phyloP scores from a whole-genome alignment of 495 filamentous ascomycete species.

The Aspergillus kassunensis region DNA sequence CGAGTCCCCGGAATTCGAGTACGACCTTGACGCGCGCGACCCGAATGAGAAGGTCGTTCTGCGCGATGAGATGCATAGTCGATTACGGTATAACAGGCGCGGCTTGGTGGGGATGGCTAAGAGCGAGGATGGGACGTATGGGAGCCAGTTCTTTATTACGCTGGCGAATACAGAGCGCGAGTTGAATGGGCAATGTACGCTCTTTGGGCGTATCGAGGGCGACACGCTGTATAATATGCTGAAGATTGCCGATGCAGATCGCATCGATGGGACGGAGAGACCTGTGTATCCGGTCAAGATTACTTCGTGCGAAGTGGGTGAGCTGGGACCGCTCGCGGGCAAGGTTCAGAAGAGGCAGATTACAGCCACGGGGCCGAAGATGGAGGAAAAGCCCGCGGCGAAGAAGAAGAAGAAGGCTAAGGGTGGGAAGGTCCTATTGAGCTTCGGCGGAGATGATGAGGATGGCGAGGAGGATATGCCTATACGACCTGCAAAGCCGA shows the following conservation, averaged over 20 bases:
- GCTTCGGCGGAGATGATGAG: conserved; percentile 80
- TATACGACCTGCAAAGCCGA: conserved; percentile 71
- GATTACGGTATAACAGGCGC: conserved; percentile 87
- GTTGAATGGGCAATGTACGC: conserved; percentile 82
- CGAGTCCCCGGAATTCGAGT: conserved; percentile 74
- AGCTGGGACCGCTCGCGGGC: conserved; percentile 81
- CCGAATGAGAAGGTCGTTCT: conserved; percentile 61
- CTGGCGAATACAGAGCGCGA: conserved; percentile 75
- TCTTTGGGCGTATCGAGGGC: conserved; percentile 89
- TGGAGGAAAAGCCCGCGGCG: conserved; percentile 33
- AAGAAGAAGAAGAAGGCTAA: conserved; percentile 69
- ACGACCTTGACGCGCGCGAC: conserved; percentile 57
- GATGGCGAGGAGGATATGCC: conserved; percentile 48
- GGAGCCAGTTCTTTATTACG: conserved; percentile 96
- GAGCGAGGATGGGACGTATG: conserved; percentile 68
- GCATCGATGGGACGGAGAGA: conserved; percentile 73
- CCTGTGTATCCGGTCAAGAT: conserved; percentile 86
- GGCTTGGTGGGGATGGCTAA: conserved; percentile 90
- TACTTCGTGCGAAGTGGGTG: conserved; percentile 66
- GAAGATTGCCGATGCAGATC: conserved; percentile 84
- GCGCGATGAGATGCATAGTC: conserved; percentile 85
- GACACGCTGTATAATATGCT: conserved; percentile 95
- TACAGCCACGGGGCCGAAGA: conserved; percentile 26
- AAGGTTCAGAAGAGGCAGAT: conserved; percentile 73
- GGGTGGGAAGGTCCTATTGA: conserved; percentile 75